Evolutionary conservation across 257 asterid species (phyloP).

Genomic region (Agastache rugosa): DNA sequence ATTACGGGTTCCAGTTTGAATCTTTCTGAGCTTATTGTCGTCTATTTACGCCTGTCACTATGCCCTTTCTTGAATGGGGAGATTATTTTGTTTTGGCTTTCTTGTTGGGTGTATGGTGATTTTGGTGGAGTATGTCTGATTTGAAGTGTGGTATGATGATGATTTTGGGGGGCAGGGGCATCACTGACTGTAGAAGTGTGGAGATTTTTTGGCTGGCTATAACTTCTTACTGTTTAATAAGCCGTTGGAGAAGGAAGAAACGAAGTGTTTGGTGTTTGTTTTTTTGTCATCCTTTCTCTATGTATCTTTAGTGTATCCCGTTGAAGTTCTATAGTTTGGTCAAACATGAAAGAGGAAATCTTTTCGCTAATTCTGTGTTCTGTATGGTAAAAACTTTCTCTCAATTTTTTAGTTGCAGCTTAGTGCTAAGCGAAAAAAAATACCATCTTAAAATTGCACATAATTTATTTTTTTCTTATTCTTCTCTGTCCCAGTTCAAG

Average conservation of each 20-base stretch:
- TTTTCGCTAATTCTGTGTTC: neutral
- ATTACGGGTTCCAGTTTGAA: neutral
- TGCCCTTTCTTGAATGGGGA: conserved; percentile 22
- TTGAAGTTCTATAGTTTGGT: conserved; percentile 15
- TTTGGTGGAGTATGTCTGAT: conserved; percentile 13
- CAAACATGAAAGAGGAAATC: conserved; percentile 2
- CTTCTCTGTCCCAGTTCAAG: neutral
- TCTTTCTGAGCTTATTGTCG: neutral
- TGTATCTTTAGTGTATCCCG: neutral
- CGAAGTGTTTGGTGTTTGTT: neutral
- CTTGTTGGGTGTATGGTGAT: neutral
- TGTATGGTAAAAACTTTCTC: neutral
- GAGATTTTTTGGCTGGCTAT: conserved; percentile 14
- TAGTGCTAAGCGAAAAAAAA: conserved; percentile 4
- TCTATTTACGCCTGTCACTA: too few relatives aligned
- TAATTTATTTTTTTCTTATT: conserved; percentile 2
- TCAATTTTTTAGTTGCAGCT: conserved; percentile 3
- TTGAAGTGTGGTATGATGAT: conserved; percentile 18
- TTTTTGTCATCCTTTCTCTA: neutral
- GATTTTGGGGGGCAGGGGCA: neutral
- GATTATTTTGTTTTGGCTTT: neutral
- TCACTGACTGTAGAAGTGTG: neutral
- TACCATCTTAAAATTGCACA: conserved; percentile 14
- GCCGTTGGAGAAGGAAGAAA: conserved; percentile 28
- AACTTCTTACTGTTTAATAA: neutral